Conservation (phyloP, 2,329 filamentous ascomycete species). For the Penicillium sclerotigenum region DNA sequence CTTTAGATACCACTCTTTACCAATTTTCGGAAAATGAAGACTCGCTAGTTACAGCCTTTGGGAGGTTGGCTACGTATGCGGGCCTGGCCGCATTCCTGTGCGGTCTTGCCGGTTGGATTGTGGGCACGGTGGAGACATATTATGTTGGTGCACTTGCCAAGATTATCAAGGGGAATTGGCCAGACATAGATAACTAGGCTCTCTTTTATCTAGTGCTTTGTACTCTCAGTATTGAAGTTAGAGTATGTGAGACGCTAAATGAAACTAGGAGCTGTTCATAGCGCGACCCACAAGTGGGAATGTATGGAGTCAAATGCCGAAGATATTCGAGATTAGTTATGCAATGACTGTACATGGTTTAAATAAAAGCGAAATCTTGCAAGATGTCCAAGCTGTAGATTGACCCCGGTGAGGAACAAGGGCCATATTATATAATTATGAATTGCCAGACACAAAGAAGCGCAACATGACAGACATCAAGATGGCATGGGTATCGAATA, state of each 20-base stretch:
- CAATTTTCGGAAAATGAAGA: conserved; percentile 47
- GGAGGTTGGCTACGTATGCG: conserved; percentile 46
- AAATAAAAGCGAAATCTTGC: not conserved
- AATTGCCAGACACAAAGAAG: conserved; percentile 5
- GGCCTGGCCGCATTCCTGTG: conserved; percentile 46
- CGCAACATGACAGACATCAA: not conserved
- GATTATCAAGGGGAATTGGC: conserved; percentile 46
- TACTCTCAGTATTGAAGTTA: conserved; percentile 50
- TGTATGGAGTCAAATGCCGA: no score
- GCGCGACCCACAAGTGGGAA: not conserved
- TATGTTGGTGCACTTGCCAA: conserved; percentile 49
- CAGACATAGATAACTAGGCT: conserved; percentile 54
- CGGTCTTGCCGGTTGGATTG: conserved; percentile 50
- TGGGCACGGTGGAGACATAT: conserved; percentile 60
- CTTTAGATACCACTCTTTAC: conserved; percentile 51
- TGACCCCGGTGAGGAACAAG: not conserved
- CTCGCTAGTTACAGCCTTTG: conserved; percentile 45
- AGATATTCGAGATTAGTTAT: no score
- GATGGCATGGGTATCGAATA: conserved; percentile 18
- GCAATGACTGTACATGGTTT: not conserved
- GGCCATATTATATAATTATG: conserved; percentile 10
- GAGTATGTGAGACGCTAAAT: conserved; percentile 44
- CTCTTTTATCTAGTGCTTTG: conserved; percentile 50
- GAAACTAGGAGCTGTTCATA: not conserved
- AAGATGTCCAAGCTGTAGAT: not conserved